Percentiles rank a stretch among this genome's conserved stretches.
Evolutionary conservation across 345 rosid species (phyloP).

Genomic region (Citrus maxima): DNA sequence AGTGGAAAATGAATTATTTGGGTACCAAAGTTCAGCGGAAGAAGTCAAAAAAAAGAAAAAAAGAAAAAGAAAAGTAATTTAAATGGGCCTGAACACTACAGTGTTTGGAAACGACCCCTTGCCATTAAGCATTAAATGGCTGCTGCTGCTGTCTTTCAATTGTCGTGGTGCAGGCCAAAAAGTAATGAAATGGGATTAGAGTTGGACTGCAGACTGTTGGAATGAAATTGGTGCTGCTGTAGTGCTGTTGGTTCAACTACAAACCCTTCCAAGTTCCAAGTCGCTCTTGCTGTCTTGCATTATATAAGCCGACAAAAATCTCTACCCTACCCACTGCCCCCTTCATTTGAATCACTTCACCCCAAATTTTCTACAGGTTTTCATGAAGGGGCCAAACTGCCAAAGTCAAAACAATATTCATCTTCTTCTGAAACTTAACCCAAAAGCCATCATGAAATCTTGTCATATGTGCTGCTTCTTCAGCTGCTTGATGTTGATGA

Average conservation of each 20-base stretch:
- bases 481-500: slow-evolving; percentile 12
- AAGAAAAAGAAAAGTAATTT: background rate
- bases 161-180: background rate
- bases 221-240: background rate
- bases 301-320: background rate
- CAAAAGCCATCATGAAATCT: slow-evolving; percentile 19
- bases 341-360: background rate
- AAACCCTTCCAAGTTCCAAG: background rate
- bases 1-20: background rate
- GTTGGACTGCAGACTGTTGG: background rate
- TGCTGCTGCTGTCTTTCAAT: slow-evolving; percentile 9
- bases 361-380: background rate
- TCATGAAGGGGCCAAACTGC: background rate
- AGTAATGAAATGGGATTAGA: slow-evolving; percentile 4
- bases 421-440: background rate
- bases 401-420: background rate
- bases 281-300: background rate
- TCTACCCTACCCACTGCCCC: slow-evolving; percentile 1
- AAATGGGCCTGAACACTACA: background rate
- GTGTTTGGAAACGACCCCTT: slow-evolving; percentile 2
- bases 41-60: background rate
- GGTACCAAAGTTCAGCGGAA: background rate
- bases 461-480: slow-evolving; percentile 16
- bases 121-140: slow-evolving; percentile 17
- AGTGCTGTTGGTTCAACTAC: background rate